Conservation (phyloP, 2,329 filamentous ascomycete species). For the Hyphodiscus sp. region DNA sequence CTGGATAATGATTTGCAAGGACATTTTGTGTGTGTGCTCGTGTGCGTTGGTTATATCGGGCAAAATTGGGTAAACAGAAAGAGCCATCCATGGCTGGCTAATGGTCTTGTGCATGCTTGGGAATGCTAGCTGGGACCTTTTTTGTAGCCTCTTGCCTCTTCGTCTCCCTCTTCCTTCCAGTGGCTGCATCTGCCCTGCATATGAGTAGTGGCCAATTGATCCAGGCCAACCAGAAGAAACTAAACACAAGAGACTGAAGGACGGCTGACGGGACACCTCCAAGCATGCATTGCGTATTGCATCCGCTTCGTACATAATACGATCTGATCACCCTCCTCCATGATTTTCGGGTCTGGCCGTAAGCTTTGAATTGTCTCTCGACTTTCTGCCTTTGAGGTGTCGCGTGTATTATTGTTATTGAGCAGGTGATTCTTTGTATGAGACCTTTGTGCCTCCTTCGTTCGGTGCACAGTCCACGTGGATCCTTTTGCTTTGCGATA, state of each 20-base stretch:
- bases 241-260: background rate
- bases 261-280: too few relatives aligned
- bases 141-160: background rate
- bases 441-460: background rate
- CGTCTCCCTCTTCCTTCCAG: background rate
- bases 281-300: too few relatives aligned
- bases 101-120: too few relatives aligned
- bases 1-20: background rate
- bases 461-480: background rate
- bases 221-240: background rate
- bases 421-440: background rate
- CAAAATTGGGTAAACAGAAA: background rate
- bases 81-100: too few relatives aligned
- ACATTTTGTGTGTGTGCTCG: background rate
- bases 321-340: background rate
- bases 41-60: background rate
- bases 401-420: background rate
- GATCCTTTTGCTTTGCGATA: background rate
- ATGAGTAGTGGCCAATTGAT: background rate
- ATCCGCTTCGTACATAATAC: background rate
- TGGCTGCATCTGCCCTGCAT: background rate
- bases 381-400: background rate
- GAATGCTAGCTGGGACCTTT: background rate
- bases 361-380: background rate
- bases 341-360: background rate